A percentile compares a stretch with the other conserved stretches of the same genome.
Evolutionary conservation across 257 asterid genomes (phyloP).

Genomic region (Solanum medicagineum): DNA sequence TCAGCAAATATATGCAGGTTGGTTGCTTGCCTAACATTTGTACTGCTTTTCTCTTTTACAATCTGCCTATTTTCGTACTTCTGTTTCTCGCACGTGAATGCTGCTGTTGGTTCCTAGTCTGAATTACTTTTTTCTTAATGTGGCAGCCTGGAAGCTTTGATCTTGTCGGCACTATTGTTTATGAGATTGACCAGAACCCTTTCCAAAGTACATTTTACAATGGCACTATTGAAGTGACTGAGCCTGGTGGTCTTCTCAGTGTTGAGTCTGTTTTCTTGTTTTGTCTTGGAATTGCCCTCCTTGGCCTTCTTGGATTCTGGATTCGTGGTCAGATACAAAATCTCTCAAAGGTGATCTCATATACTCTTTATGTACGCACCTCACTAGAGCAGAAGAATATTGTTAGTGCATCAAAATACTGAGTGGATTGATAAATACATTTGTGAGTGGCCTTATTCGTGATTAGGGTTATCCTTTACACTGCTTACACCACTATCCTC

Average conservation of each 20-base stretch:
- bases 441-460: not conserved
- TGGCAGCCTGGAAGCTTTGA: constrained; percentile 85
- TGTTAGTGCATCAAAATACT: not conserved
- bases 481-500: not conserved
- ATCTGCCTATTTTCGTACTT: not conserved
- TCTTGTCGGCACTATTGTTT: constrained; percentile 78
- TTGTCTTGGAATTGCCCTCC: constrained; percentile 62
- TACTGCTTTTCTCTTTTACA: not conserved
- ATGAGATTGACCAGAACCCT: constrained; percentile 74
- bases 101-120: not conserved
- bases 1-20: constrained; percentile 98
- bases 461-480: not conserved
- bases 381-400: not conserved
- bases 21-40: not conserved
- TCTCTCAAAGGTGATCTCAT: constrained; percentile 57
- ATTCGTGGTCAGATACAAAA: constrained; percentile 52
- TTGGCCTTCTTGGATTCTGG: constrained; percentile 62
- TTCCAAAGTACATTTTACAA: constrained; percentile 84
- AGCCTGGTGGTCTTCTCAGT: constrained; percentile 68
- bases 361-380: not conserved
- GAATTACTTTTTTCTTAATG: not conserved
- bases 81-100: not conserved
- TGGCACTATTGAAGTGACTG: constrained; percentile 86
- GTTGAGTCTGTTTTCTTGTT: constrained; percentile 95
- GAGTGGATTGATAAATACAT: not conserved